Evolutionary conservation across 106 monocot species (phyloP).

Genomic region (Allium cepa): DNA sequence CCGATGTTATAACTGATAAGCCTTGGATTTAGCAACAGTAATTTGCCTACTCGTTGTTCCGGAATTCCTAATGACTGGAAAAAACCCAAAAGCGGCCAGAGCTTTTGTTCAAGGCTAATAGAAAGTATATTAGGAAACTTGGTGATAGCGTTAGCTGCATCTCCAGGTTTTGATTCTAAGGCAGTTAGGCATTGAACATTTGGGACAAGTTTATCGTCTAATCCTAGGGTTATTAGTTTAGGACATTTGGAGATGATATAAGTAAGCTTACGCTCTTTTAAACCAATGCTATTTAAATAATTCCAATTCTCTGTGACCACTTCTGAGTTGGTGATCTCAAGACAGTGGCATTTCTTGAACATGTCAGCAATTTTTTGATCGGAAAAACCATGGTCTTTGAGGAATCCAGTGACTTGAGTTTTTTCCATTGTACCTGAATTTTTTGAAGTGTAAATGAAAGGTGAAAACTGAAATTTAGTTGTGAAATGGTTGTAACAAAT

Average conservation of each 20-base stretch:
- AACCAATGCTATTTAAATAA: slow-evolving; percentile 62
- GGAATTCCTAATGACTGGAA: slow-evolving; percentile 68
- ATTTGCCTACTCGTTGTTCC: slow-evolving; percentile 48
- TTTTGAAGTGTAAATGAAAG: not conserved
- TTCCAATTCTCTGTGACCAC: slow-evolving; percentile 50
- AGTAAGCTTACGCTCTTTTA: slow-evolving; percentile 70
- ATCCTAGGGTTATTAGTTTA: slow-evolving; percentile 55
- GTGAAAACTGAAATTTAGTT: no score
- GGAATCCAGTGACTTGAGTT: slow-evolving; percentile 30
- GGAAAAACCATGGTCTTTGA: slow-evolving; percentile 57
- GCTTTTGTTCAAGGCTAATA: slow-evolving; percentile 88
- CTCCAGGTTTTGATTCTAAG: slow-evolving; percentile 49
- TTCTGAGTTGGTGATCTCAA: slow-evolving; percentile 25
- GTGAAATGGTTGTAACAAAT: no score
- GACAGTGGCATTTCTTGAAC: slow-evolving; percentile 40
- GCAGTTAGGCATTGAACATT: slow-evolving; percentile 72
- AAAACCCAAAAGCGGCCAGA: slow-evolving; percentile 87
- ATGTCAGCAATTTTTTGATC: slow-evolving; percentile 31
- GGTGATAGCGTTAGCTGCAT: slow-evolving; percentile 48
- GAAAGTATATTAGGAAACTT: slow-evolving; percentile 75
- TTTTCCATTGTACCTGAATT: slow-evolving; percentile 27
- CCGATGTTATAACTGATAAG: slow-evolving; percentile 90
- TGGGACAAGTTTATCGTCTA: slow-evolving; percentile 57
- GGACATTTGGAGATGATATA: slow-evolving; percentile 68
- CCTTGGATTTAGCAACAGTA: slow-evolving; percentile 73